phyloP scores from a whole-genome alignment of 2,329 filamentous ascomycete species.

The Pseudogymnoascus sp. region DNA sequence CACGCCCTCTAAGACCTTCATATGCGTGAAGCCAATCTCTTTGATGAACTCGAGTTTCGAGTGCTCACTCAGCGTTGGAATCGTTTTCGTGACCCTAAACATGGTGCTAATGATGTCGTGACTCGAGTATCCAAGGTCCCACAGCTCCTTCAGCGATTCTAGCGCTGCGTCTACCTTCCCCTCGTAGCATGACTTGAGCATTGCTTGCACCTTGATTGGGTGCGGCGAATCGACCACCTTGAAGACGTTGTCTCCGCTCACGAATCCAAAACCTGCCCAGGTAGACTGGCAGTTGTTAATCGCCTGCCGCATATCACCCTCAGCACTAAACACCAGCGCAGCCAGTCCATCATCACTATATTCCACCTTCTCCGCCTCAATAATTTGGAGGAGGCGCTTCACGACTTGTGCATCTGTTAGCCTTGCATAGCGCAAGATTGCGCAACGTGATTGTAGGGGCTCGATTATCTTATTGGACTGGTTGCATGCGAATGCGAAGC shows the following conservation, averaged over 20 bases:
- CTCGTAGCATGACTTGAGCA: constrained; percentile 96
- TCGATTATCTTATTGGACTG: constrained; percentile 99
- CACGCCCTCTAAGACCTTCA: constrained; percentile 97
- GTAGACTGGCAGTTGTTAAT: constrained; percentile 98
- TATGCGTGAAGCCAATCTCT: constrained; percentile 97
- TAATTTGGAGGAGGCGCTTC: constrained; percentile 83
- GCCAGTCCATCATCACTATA: constrained; percentile 90
- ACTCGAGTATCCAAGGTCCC: constrained; percentile 92
- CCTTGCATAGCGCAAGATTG: constrained; percentile 87
- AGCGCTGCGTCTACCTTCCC: constrained; percentile 82
- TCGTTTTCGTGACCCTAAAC: constrained; percentile 97
- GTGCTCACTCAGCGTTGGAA: constrained; percentile 85
- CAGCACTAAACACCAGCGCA: constrained; percentile 92
- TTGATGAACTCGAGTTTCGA: constrained; percentile 96
- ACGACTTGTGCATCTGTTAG: constrained; percentile 90
- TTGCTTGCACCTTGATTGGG: constrained; percentile 95
- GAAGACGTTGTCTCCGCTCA: constrained; percentile 97
- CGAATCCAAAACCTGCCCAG: constrained; percentile 85
- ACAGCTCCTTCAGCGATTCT: constrained; percentile 80
- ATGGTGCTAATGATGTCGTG: constrained; percentile 99
- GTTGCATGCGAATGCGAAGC: constrained; percentile 97
- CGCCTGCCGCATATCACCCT: constrained; percentile 97
- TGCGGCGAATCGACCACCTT: constrained; percentile 95
- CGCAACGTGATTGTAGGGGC: constrained; percentile 92
- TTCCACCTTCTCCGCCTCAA: constrained; percentile 82